Evolutionary conservation across 345 rosid genomes (phyloP).

Genomic region (Salix suchowensis): DNA sequence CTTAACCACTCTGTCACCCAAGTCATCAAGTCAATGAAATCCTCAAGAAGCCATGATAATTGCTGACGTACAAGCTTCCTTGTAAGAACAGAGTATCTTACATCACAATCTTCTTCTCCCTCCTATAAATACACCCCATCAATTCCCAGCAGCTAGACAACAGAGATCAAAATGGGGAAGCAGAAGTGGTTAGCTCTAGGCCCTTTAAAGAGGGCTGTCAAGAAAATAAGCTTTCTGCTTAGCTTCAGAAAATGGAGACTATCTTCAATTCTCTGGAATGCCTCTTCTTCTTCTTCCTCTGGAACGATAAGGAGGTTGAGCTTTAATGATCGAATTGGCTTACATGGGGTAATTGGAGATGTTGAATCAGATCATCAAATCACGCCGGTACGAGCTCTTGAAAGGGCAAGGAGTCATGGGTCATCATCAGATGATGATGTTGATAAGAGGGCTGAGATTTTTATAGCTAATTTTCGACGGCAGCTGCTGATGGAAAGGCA

Average conservation of each 20-base stretch:
- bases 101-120: neutral
- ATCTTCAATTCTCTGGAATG: neutral
- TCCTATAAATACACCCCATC: neutral
- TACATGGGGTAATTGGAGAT: conserved; percentile 17
- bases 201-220: conserved; percentile 25
- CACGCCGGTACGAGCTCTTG: neutral
- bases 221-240: conserved; percentile 17
- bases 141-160: neutral
- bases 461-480: conserved; percentile 40
- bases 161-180: conserved; percentile 5
- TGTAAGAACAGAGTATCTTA: neutral
- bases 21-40: neutral
- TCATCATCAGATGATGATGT: conserved; percentile 27
- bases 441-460: conserved; percentile 36
- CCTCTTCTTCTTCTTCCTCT: neutral
- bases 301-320: conserved; percentile 6
- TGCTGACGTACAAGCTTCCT: neutral
- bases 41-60: neutral
- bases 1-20: neutral
- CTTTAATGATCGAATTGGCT: conserved; percentile 27
- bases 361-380: neutral
- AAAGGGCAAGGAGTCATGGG: conserved; percentile 4
- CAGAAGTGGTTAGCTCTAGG: conserved; percentile 9
- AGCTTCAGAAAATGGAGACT: conserved; percentile 14
- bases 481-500: conserved; percentile 39